A percentile compares a stretch with the other conserved stretches of the same genome.
These are phyloP conservation scores for Trichoderma orchidacearum DNA, from an alignment of 495 filamentous ascomycete genomes.

Conservation along the genomic window DNA sequence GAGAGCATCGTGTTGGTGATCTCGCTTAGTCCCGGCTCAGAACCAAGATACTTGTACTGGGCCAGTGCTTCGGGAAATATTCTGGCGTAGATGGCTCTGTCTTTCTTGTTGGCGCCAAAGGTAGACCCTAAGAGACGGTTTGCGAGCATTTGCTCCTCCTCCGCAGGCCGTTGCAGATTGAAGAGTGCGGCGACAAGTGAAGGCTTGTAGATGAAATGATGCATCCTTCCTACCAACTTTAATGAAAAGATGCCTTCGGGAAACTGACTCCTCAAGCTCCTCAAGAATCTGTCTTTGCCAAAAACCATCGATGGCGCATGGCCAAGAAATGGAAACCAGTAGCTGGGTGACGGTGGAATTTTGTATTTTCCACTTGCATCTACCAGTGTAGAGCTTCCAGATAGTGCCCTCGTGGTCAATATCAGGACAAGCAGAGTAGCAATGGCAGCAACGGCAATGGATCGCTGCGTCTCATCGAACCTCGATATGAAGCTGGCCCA, in stretches of 20 bases:
- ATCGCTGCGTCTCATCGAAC: neutral
- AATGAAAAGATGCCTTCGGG: neutral
- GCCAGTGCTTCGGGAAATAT: neutral
- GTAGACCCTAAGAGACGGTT: neutral
- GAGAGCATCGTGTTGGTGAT: neutral
- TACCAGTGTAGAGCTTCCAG: neutral
- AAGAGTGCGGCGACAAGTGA: neutral
- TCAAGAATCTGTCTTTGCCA: neutral
- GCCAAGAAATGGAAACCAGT: neutral
- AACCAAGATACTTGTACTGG: neutral
- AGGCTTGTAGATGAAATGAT: neutral
- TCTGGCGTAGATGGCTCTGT: neutral
- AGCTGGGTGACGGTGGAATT: neutral
- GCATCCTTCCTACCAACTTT: neutral
- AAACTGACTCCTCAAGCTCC: neutral
- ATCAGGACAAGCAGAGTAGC: neutral
- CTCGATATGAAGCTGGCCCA: neutral
- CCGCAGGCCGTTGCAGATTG: neutral
- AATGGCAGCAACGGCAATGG: neutral
- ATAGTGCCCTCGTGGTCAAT: neutral
- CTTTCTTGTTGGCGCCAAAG: constrained; percentile 1
- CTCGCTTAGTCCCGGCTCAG: neutral
- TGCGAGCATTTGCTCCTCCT: neutral
- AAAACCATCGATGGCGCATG: neutral
- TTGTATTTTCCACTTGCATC: neutral